These are phyloP conservation scores for Prototheca cutis DNA, from an alignment of 163 green algal species.

Conservation along the genomic window DNA sequence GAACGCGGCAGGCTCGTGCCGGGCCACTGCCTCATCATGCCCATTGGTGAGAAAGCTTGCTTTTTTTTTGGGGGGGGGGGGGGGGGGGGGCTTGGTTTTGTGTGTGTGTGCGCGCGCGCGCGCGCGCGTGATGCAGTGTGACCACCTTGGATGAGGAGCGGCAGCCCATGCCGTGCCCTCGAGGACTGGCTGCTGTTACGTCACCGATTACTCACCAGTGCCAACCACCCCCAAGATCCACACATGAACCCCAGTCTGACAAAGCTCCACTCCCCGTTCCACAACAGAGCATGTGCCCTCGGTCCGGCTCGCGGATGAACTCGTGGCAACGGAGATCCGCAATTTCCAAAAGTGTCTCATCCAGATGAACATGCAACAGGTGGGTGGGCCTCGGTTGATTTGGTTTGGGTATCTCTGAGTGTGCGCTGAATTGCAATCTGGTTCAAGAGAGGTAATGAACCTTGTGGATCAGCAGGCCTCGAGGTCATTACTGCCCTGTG, in stretches of 20 bases:
- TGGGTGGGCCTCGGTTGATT: conserved; percentile 7
- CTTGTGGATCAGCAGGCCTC: not conserved
- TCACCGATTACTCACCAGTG: too few relatives aligned
- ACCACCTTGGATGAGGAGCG: too few relatives aligned
- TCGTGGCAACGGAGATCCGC: conserved; percentile 81
- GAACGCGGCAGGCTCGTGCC: conserved; percentile 51
- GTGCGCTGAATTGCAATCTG: too few relatives aligned
- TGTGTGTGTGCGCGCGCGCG: not conserved
- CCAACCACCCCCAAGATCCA: too few relatives aligned
- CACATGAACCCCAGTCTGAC: too few relatives aligned
- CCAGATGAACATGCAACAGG: conserved; percentile 62
- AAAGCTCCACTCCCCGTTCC: too few relatives aligned
- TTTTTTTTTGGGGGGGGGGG: too few relatives aligned
- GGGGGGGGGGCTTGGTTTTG: too few relatives aligned
- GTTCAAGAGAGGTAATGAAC: not conserved
- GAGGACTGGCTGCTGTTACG: too few relatives aligned
- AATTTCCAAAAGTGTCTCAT: conserved; percentile 99
- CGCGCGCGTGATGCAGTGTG: too few relatives aligned
- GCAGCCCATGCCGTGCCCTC: too few relatives aligned
- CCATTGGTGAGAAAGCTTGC: conserved; percentile 15
- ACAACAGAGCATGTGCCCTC: conserved; percentile 58
- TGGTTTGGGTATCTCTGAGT: too few relatives aligned
- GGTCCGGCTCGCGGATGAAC: conserved; percentile 68
- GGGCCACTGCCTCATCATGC: conserved; percentile 77
- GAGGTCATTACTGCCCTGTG: not conserved